These are phyloP conservation scores for Chrysosporium keratinophilum DNA, from an alignment of 2,329 filamentous ascomycete species.

Conservation along the genomic window DNA sequence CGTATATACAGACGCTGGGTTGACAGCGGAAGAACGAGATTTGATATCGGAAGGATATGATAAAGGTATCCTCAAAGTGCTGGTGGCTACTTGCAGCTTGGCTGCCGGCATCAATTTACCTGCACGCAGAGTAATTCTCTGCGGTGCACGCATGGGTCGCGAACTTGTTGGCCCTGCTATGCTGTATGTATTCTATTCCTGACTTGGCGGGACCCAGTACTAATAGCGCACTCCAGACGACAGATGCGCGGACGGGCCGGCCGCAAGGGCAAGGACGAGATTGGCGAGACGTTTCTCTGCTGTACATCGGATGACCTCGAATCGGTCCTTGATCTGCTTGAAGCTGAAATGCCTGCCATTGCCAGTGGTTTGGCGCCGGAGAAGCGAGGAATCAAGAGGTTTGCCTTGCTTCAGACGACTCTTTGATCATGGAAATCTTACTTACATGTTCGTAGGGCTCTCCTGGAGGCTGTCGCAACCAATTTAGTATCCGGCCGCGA, in stretches of 20 bases:
- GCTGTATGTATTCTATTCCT: constrained; percentile 40
- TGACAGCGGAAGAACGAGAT: constrained; percentile 66
- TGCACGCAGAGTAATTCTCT: constrained; percentile 63
- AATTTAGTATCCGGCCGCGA: constrained; percentile 55
- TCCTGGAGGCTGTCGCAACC: constrained; percentile 61
- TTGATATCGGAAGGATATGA: constrained; percentile 63
- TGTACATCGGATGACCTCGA: constrained; percentile 60
- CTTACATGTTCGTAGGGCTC: constrained; percentile 40
- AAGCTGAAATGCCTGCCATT: constrained; percentile 60
- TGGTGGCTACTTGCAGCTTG: constrained; percentile 67
- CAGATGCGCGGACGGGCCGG: constrained; percentile 73
- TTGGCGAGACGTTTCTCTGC: constrained; percentile 68
- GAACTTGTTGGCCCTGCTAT: constrained; percentile 69
- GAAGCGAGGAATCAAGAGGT: constrained; percentile 58
- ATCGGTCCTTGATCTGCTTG: constrained; percentile 58
- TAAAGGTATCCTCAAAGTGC: constrained; percentile 54
- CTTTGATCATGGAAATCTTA: too few species aligned
- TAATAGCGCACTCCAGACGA: constrained; percentile 33
- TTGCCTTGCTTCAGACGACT: constrained; percentile 9
- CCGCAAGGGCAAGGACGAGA: constrained; percentile 65
- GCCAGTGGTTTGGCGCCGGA: constrained; percentile 59
- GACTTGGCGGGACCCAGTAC: constrained; percentile 18
- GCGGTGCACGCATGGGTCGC: constrained; percentile 64
- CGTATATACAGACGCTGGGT: constrained; percentile 30
- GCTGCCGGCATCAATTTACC: constrained; percentile 72